phyloP scores from a whole-genome alignment of 1,139 yeast species.

The Debaryomycetaceae sp. region DNA sequence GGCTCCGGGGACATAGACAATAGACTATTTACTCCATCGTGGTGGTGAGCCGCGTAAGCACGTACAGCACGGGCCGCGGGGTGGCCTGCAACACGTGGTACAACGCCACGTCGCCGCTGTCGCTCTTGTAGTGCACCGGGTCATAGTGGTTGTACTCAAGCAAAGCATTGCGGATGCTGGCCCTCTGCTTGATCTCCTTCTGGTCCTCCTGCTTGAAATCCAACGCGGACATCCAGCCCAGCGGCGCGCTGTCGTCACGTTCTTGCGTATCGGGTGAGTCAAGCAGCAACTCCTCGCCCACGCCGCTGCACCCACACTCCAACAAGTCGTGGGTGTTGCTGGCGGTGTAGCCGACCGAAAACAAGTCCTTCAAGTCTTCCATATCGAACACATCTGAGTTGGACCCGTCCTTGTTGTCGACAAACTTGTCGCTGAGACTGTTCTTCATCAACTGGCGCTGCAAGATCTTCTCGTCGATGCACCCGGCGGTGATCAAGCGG shows the following conservation, averaged over 20 bases:
- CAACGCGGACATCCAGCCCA: constrained; percentile 52
- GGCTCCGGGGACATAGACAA: constrained; percentile 34
- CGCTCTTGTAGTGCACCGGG: constrained; percentile 23
- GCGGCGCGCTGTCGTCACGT: constrained; percentile 9
- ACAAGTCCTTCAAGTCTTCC: constrained; percentile 70
- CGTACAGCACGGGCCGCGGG: constrained; percentile 14
- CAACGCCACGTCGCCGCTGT: constrained; percentile 3
- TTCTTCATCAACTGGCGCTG: constrained; percentile 90
- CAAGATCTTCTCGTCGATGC: constrained; percentile 90
- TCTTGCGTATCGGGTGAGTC: constrained; percentile 11
- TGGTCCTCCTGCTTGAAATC: constrained; percentile 37
- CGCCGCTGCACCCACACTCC: constrained; percentile 65
- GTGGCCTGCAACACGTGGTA: constrained; percentile 4
- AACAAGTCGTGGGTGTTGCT: constrained; percentile 84
- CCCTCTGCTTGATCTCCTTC: constrained; percentile 24
- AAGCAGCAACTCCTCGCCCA: constrained; percentile 27
- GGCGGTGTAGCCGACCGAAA: constrained; percentile 51
- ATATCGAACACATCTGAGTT: constrained; percentile 48
- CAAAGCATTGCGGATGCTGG: constrained; percentile 52
- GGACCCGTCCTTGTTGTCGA: constrained; percentile 48
- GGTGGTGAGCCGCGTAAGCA: constrained; percentile 13
- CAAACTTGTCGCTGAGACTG: constrained; percentile 72
- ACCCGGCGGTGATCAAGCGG: constrained; percentile 79
- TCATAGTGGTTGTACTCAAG: constrained; percentile 59
- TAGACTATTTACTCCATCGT: neutral